Evolutionary conservation across 805 yeast species (phyloP).

Genomic region (Pichia eremophila): DNA sequence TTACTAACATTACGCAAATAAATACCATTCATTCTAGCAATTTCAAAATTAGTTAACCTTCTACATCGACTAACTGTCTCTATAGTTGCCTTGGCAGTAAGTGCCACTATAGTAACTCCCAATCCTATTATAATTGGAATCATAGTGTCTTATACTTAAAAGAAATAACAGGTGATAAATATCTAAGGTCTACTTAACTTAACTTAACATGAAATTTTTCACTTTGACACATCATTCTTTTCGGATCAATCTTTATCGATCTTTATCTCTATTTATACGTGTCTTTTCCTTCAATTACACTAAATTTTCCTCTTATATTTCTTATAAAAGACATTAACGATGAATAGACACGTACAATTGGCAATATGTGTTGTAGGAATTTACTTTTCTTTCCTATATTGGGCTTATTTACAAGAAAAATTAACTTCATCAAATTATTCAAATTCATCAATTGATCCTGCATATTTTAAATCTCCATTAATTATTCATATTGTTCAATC

Average conservation of each 20-base stretch:
- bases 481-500: conserved; percentile 73
- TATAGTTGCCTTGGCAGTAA: conserved; percentile 34
- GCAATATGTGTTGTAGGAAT: conserved; percentile 48
- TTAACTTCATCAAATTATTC: conserved; percentile 72
- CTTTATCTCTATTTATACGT: no score
- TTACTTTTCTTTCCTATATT: conserved; percentile 75
- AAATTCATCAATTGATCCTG: conserved; percentile 4
- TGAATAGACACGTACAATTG: neutral
- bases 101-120: conserved; percentile 44
- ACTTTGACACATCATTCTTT: no score
- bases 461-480: conserved; percentile 60
- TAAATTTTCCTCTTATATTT: no score
- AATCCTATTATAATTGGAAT: conserved; percentile 45
- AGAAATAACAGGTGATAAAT: no score
- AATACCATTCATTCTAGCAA: conserved; percentile 33
- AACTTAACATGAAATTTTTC: no score
- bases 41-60: conserved; percentile 27
- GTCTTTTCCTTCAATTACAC: no score
- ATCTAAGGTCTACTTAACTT: no score
- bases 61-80: conserved; percentile 25
- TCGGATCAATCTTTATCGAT: no score
- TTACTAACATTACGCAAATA: neutral
- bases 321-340: neutral
- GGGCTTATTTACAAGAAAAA: conserved; percentile 91
- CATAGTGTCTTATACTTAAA: conserved; percentile 6